Evolutionary conservation across 257 asterid species (phyloP).

Genomic region (Vinca minor): DNA sequence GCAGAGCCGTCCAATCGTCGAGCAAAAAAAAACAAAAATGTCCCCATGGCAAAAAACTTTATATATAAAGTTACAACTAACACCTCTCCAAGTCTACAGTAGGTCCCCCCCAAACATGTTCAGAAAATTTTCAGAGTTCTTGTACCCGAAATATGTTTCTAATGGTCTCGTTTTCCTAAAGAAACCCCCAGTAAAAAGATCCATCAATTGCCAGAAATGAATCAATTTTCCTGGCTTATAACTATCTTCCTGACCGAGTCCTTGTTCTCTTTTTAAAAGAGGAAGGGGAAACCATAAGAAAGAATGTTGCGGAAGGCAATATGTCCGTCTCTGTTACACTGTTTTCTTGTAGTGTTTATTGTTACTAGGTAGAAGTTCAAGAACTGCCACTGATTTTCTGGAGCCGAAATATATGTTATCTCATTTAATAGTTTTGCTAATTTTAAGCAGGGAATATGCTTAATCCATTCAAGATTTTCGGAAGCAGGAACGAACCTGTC

Average conservation of each 20-base stretch:
- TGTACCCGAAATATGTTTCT: neutral
- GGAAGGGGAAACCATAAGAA: neutral
- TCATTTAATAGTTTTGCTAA: neutral
- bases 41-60: neutral
- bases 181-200: neutral
- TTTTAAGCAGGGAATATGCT: conserved; percentile 33
- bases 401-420: neutral
- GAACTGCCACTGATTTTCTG: neutral
- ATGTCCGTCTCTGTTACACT: no score
- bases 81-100: neutral
- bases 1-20: no score
- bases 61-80: neutral
- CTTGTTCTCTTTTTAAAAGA: neutral
- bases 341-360: neutral
- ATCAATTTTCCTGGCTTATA: neutral
- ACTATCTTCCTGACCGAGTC: neutral
- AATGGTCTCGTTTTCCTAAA: neutral
- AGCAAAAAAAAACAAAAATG: no score
- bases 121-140: neutral
- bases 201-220: neutral
- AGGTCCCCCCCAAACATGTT: neutral
- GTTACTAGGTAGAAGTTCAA: neutral
- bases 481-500: conserved; percentile 9
- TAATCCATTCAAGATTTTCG: conserved; percentile 32
- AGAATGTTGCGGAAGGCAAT: neutral